Evolutionary conservation across 768 basidiomycete species (phyloP).

Genomic region (Favolaschia claudopus): DNA sequence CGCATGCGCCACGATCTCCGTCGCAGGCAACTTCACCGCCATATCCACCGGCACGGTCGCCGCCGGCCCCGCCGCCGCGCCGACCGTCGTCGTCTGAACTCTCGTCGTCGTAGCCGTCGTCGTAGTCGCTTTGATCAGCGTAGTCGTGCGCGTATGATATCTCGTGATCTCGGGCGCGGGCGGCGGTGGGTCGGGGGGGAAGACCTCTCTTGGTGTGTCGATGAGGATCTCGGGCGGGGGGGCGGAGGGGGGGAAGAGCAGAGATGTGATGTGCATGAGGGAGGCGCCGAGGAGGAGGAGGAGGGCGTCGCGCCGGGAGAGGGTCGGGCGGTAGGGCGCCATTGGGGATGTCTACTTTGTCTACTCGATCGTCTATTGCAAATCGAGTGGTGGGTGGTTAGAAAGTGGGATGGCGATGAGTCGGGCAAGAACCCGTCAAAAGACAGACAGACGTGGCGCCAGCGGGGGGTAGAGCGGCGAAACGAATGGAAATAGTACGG

Average conservation of each 20-base stretch:
- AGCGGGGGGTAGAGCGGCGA: no score
- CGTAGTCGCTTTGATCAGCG: neutral
- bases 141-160: conserved; percentile 16
- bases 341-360: conserved; percentile 33
- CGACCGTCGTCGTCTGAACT: neutral
- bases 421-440: no score
- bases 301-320: conserved; percentile 64
- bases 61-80: conserved; percentile 3
- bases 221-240: conserved; percentile 13
- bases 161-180: conserved; percentile 7
- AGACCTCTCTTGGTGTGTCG: conserved; percentile 5
- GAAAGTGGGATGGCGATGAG: no score
- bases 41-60: conserved; percentile 10
- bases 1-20: conserved; percentile 17
- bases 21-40: conserved; percentile 14
- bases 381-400: no score
- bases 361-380: no score
- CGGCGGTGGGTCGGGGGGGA: conserved; percentile 18
- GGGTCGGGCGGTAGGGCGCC: conserved; percentile 48
- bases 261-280: conserved; percentile 59
- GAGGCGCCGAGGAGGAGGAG: conserved; percentile 66
- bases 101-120: conserved; percentile 2
- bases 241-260: conserved; percentile 39
- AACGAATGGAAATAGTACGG: no score
- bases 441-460: no score